A percentile compares a stretch with the other conserved stretches of the same genome.
Evolutionary conservation across 1,139 yeast species (phyloP).

Genomic region (Geotrichum restrictum): DNA sequence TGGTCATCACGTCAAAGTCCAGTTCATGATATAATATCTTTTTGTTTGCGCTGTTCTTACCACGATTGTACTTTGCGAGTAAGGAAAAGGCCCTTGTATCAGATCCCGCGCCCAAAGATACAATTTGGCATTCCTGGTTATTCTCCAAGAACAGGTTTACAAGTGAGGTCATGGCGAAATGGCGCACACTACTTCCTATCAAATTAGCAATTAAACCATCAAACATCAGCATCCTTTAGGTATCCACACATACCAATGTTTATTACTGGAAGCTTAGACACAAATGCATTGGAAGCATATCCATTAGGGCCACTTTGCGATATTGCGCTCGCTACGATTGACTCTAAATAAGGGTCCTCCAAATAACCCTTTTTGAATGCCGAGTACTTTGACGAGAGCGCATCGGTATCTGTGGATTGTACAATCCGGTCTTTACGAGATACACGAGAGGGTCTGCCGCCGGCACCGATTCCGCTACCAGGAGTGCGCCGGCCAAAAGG

Average conservation of each 20-base stretch:
- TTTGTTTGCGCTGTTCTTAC: slow-evolving; percentile 10
- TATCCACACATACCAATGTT: slow-evolving; percentile 42
- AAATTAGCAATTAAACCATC: not conserved
- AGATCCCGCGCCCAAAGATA: slow-evolving; percentile 95
- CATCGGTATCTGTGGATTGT: slow-evolving; percentile 79
- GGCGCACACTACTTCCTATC: slow-evolving; percentile 77
- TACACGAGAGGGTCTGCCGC: slow-evolving; percentile 4
- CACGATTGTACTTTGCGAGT: slow-evolving; percentile 32
- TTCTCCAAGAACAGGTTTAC: slow-evolving; percentile 49
- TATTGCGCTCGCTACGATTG: slow-evolving; percentile 43
- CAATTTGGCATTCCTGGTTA: slow-evolving; percentile 47
- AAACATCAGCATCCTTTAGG: too few relatives aligned
- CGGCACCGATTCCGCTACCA: not conserved
- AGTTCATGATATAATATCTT: slow-evolving; percentile 58
- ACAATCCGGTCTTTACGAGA: slow-evolving; percentile 47
- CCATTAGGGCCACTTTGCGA: slow-evolving; percentile 28
- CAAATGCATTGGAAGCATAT: slow-evolving; percentile 29
- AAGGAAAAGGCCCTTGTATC: slow-evolving; percentile 71
- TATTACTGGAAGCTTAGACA: slow-evolving; percentile 70
- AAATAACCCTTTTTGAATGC: slow-evolving; percentile 56
- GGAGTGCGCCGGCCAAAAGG: too few relatives aligned
- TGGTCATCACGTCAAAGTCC: slow-evolving; percentile 65
- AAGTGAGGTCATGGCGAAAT: slow-evolving; percentile 55
- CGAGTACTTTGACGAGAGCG: slow-evolving; percentile 66
- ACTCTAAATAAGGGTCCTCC: slow-evolving; percentile 49